Evolutionary conservation across 176 grass and related monocot species (phyloP), one percentile per base, ranked within the genome.

Genomic region (Oryza punctata): DNA sequence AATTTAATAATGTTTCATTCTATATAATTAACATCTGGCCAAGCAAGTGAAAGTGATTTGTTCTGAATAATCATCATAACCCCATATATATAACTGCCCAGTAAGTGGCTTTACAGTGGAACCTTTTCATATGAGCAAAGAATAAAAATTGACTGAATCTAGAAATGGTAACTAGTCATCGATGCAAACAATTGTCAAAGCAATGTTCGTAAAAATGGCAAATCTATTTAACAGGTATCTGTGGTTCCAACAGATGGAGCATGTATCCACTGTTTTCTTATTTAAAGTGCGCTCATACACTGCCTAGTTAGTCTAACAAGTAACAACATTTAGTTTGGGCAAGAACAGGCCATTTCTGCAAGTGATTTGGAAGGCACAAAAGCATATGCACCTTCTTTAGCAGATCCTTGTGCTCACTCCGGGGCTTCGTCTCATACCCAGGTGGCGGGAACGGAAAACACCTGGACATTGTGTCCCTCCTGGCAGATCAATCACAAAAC

Each of bases 361-460:
- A 86, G 10, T 43, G 12, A 80, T 44, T 15, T 38, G 32, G 82
- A 85, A 78, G 63, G 70, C 25, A 66, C 15, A 61, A 75, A 16
- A 64, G 50, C 0, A 86, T 63, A 86, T 63, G 65, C 69, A 92
- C 90, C 90, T 92, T 86, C 44, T 61, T 82, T 69, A 89, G 82
- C 65, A 89, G 76, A 89, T 72, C 82, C 52, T 70, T 67, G 3
- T 60, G 28, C 61, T 89, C 83, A 21, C 30, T 86, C 75, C 52
- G 86, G 10, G 28, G 77, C 15, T 75, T 89, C 19, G 50, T 14
- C 61, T 76, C 90, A 25, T 83, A 92, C 25, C 90, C 90, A 0
- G 86, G 86, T 28, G 86, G 86, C 2, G 83, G 90, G 27, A 79
- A 92, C 0, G 86, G 83, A 52, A 86, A 92, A 52, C 90, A 89